phyloP scores from a whole-genome alignment of 179 eudicot genomes.

The Gypsophila paniculata region DNA sequence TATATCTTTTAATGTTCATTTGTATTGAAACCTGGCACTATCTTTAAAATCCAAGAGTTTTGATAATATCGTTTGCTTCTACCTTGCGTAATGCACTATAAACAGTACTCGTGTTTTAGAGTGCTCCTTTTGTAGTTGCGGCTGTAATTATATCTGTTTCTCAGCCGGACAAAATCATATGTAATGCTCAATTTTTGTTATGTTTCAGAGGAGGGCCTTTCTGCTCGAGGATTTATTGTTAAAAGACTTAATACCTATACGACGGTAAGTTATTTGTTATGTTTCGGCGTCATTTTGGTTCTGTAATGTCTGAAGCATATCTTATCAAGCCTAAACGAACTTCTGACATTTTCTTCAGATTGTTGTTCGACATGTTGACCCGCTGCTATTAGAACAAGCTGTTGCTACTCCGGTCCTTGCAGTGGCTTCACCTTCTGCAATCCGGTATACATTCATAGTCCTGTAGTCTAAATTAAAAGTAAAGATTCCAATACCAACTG shows the following conservation, averaged over 20 bases:
- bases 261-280: slow-evolving; percentile 43
- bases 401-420: slow-evolving; percentile 79
- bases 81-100: background rate
- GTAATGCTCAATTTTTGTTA: background rate
- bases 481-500: background rate
- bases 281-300: background rate
- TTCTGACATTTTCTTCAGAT: slow-evolving; percentile 40
- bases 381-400: slow-evolving; percentile 52
- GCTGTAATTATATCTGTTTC: background rate
- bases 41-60: background rate
- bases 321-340: background rate
- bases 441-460: slow-evolving; percentile 51
- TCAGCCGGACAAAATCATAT: background rate
- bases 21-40: background rate
- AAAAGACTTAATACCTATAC: slow-evolving; percentile 90
- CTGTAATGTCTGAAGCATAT: slow-evolving; percentile 4
- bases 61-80: background rate
- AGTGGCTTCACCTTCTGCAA: slow-evolving; percentile 92
- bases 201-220: slow-evolving; percentile 78
- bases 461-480: background rate
- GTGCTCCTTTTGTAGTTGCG: background rate
- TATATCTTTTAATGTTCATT: background rate
- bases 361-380: slow-evolving; percentile 70
- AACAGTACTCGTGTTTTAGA: background rate
- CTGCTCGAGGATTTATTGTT: slow-evolving; percentile 78